A percentile compares a stretch with the other conserved stretches of the same genome.
These are phyloP conservation scores for Mycena kentingensis DNA, from an alignment of 768 basidiomycete species.

Conservation along the genomic window DNA sequence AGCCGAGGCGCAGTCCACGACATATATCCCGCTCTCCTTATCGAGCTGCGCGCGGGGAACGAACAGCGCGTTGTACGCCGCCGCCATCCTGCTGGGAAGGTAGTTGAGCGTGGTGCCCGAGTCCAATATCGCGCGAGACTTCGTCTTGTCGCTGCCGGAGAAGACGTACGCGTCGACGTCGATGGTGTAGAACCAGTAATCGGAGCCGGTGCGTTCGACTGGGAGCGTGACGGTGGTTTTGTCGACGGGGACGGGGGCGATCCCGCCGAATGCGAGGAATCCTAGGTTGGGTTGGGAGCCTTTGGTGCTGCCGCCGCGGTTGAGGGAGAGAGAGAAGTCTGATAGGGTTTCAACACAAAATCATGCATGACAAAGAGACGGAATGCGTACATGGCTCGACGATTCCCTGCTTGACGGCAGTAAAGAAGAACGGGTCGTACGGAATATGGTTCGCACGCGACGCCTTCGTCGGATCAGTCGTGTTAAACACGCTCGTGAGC, in stretches of 20 bases:
- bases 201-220: conserved; percentile 7
- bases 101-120: conserved; percentile 15
- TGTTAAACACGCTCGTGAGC: conserved; percentile 22
- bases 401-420: conserved; percentile 21
- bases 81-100: conserved; percentile 17
- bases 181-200: conserved; percentile 17
- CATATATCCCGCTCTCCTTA: conserved; percentile 10
- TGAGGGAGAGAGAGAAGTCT: conserved; percentile 26
- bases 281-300: conserved; percentile 20
- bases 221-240: conserved; percentile 18
- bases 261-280: conserved; percentile 27
- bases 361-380: background rate
- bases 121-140: conserved; percentile 1
- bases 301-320: conserved; percentile 17
- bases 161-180: conserved; percentile 20
- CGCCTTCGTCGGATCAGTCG: conserved; percentile 18
- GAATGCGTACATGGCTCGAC: conserved; percentile 19
- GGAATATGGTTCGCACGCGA: conserved; percentile 10
- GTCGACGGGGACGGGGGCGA: conserved; percentile 22
- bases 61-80: conserved; percentile 16
- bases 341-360: background rate
- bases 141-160: conserved; percentile 9
- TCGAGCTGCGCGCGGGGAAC: conserved; percentile 14
- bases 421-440: conserved; percentile 26
- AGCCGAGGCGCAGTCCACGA: conserved; percentile 19